A percentile compares a stretch with the other conserved stretches of the same genome.
Evolutionary conservation across 768 basidiomycete genomes (phyloP).

Genomic region (Hirschioporus abietinus): DNA sequence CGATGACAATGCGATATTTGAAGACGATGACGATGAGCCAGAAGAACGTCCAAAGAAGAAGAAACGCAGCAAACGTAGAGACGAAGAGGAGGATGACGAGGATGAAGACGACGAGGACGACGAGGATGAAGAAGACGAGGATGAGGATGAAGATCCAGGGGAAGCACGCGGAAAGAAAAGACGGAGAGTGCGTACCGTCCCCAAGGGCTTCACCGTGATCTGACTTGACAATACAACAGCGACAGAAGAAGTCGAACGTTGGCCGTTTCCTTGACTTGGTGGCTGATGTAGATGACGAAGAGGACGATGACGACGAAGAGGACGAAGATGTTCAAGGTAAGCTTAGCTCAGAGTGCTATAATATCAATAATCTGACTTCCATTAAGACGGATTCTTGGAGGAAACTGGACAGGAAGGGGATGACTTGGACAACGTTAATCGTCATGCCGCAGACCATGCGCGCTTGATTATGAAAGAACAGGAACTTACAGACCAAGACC

Average conservation of each 20-base stretch:
- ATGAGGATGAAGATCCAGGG: slow-evolving; percentile 44
- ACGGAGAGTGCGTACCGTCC: slow-evolving; percentile 43
- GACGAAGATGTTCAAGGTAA: slow-evolving; percentile 56
- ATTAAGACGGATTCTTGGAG: slow-evolving; percentile 66
- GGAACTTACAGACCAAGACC: slow-evolving; percentile 70
- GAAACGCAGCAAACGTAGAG: slow-evolving; percentile 25
- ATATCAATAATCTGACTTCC: slow-evolving; percentile 8
- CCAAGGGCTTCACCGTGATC: slow-evolving; percentile 9
- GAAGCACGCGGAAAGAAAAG: slow-evolving; percentile 49
- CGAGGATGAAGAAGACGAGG: slow-evolving; percentile 33
- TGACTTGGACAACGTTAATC: slow-evolving; percentile 45
- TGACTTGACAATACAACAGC: slow-evolving; percentile 35
- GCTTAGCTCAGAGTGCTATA: slow-evolving; percentile 29
- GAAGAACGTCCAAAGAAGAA: slow-evolving; percentile 26
- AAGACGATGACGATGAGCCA: slow-evolving; percentile 35
- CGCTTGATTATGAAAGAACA: slow-evolving; percentile 66
- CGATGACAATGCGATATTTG: slow-evolving; percentile 23
- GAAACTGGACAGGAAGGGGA: slow-evolving; percentile 55
- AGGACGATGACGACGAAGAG: slow-evolving; percentile 89
- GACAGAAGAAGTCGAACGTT: slow-evolving; percentile 57
- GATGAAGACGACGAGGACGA: slow-evolving; percentile 27
- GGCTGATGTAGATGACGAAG: slow-evolving; percentile 95
- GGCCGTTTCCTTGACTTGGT: slow-evolving; percentile 93
- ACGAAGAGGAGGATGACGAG: slow-evolving; percentile 31
- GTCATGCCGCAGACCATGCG: slow-evolving; percentile 56